Base-by-base conservation (phyloP, 129 eudicot species). In the Cynara cardunculus region DNA sequence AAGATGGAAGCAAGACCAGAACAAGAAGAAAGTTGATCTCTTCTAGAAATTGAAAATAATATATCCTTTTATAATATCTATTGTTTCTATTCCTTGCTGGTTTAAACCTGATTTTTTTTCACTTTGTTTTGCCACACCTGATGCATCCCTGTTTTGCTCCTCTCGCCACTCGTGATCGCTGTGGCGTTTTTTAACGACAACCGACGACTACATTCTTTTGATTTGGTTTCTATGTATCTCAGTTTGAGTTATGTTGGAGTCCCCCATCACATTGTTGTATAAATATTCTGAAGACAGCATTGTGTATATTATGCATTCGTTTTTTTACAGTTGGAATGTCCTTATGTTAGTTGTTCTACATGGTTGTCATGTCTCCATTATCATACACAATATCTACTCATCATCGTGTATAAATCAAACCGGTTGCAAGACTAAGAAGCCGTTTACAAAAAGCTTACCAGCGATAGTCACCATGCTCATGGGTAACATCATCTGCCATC, bases 1-100 rank as follows among this genome's bases (percentile, higher is more conserved):
- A 9, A 89, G 87, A 80, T 93, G 97, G 97, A 93, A 91, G 91
- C 98, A 93, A 83, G 93, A 89, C 86, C 86, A 87, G 84, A 79
- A n/a, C 69, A 93, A 93, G 87, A 89, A 76, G 91, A 93, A 93
- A 76, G 71, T 79, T 21, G 98, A 93, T 86, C 97, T 93, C 83
- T 93, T 93, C 81, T 93, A 89, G 80, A 41, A 39, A 77, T 44
- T 37, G 4, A 28, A 16, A 41, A 27, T 31, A 69, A 74, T 59
- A 69, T 37, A 56, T 73, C 68, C 31, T 69, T 53, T 69, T 56
- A 44, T 74, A 71, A 22, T 49, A 37, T 62, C 69, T 66, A 78
- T 56, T 28, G 73, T 9, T 72, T 35, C 53, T 25, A 35, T 72
- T 70, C 25, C 16, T 37, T 64, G 79, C 8, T 73, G 73, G 32